Base-by-base conservation (phyloP, 768 basidiomycete genomes). In the Candolleomyces aberdarensis region DNA sequence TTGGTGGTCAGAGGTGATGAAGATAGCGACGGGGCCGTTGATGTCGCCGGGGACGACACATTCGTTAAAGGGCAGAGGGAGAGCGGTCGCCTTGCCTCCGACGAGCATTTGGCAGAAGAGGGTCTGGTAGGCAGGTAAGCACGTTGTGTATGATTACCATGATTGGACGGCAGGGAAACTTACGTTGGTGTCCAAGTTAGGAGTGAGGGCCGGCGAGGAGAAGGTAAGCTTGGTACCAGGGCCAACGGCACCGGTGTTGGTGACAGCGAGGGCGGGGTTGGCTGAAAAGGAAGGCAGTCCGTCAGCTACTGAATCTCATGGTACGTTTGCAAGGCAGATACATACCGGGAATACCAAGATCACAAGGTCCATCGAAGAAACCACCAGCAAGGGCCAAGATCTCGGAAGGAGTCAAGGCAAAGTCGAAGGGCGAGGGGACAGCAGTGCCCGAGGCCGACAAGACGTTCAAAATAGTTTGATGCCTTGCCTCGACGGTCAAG, bases 401-500 rank as follows among this genome's bases (percentile, higher is more conserved):
- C 69, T 93, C 88, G 41, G 74, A 73, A 11, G 91, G 89, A 13
- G 75, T 76, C n/a, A 95, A 75, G 7, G 85, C 77, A 26, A 93
- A 75, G 69, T 94, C 92, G 69, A 92, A 94, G 1, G 88, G 78
- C 48, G 80, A 71, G 5, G 91, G 86, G 58, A 90, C 84, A 17
- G 85, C 78, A 3, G 79, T 79, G 15, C 83, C 86, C 61, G 72
- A 74, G 15, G 81, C 79, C 48, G 81, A 81, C 57, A 94, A 66
- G 62, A 92, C 66, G 76, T 94, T 93, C 56, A 92, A 80, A 47
- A 94, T 72, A 1, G 88, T 86, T 70, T 89, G 86, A 67, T 95
- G 92, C 51, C 92, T 87, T n/a, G 91, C 87, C 69, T 94, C 92
- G 51, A 91, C 79, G 31, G 91, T 87, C 71, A 90, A 67, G 69